Base-by-base conservation (phyloP, 108 stramenopile species). In the Chaetoceros tenuissimus region DNA sequence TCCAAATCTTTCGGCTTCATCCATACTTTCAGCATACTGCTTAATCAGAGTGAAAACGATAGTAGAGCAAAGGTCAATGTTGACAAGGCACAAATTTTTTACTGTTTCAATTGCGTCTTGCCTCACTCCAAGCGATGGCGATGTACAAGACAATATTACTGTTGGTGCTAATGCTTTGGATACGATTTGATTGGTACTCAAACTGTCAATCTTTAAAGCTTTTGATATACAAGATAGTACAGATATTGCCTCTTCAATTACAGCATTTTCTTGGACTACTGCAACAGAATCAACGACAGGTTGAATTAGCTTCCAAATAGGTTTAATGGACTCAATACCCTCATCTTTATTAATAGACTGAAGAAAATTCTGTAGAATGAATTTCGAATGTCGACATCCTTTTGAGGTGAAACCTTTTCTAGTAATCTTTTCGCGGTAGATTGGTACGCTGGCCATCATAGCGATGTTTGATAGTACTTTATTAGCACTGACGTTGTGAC, bases 401-500 rank as follows among this genome's bases (percentile, higher is more conserved):
- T 13, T 40, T 40, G 8, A 10, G 13, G 34, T 40, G 5, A 40
- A 40, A 10, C 34, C 34, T 13, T 5, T 13, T 40, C 8, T 5
- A 5, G 13, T 5, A 40, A 40, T 13, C 13, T 40, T 40, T 5
- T 10, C 34, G n/a, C n/a, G n/a, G 34, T 40, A 40, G 34, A 10
- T 5, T 10, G 34, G 34, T 5, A 40, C 44, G 24, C 73, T 78
- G 46, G 83, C 59, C 5, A 77, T 65, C 7, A 16, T 59, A 23
- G 81, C 67, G 24, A 88, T 57, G 31, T 82, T 84, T 46, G 49
- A 56, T 22, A 73, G 43, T 0, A 83, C 64, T 54, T 67, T 77
- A 18, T 45, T 28, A 57, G 63, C 62, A 24, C 73, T 64, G 28
- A 58, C 72, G 10, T 53, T 21, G 8, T 66, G 58, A 16, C 29